Evolutionary conservation across 129 eudicot genomes (phyloP).

Genomic region (Oenanthe sinensis): DNA sequence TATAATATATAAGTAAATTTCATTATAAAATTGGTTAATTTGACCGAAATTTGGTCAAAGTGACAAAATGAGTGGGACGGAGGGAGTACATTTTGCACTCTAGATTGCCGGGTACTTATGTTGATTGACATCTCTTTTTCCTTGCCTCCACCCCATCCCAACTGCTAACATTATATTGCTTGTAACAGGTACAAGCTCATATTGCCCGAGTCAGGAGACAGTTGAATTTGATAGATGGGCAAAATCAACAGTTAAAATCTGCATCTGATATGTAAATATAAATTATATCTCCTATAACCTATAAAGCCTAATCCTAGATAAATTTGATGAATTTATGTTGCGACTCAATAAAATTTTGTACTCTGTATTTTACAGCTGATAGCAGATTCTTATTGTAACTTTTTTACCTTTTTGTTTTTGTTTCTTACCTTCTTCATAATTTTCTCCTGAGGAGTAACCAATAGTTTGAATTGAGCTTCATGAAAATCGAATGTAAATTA

Average conservation of each 20-base stretch:
- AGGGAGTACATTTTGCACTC: background rate
- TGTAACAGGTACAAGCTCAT: slow-evolving; percentile 77
- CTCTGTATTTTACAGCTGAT: slow-evolving; percentile 1
- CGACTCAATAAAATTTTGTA: slow-evolving; percentile 11
- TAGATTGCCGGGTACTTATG: background rate
- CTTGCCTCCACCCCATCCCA: background rate
- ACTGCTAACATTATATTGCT: background rate
- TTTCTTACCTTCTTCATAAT: slow-evolving; percentile 11
- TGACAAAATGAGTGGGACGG: too few species aligned
- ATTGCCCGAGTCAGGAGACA: slow-evolving; percentile 87
- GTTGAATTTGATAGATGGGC: slow-evolving; percentile 73
- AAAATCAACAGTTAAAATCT: slow-evolving; percentile 50
- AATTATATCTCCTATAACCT: slow-evolving; percentile 6
- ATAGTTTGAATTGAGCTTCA: slow-evolving; percentile 7
- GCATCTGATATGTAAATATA: slow-evolving; percentile 28
- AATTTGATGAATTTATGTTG: background rate
- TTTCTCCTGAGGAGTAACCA: slow-evolving; percentile 1
- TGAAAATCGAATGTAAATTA: background rate
- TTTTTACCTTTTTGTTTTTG: background rate
- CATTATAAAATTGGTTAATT: too few species aligned
- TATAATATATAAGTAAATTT: too few species aligned
- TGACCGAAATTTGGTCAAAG: too few species aligned
- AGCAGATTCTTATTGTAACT: background rate
- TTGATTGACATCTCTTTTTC: background rate
- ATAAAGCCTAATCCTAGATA: background rate